Base-by-base conservation (phyloP, 768 basidiomycete genomes). In the Cystobasidium ongulense region DNA sequence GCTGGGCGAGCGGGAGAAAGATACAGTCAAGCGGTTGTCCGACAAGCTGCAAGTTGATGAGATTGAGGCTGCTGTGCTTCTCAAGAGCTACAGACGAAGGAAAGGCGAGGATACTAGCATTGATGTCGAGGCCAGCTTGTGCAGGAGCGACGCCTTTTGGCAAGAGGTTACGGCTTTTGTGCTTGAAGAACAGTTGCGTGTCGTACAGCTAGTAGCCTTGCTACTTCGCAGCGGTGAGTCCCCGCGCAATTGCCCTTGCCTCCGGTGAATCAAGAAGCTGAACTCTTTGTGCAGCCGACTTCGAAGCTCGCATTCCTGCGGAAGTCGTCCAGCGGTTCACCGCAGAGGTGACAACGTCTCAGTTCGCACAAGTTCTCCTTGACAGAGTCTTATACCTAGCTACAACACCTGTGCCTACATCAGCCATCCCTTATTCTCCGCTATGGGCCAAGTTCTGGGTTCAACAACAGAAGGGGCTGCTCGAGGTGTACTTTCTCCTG, bases 401-500 rank as follows among this genome's bases (percentile, higher is more conserved):
- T 41, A 76, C 77, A 39, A 71, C 67, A 57, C 79, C 27, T 76
- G 88, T 72, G 86, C 76, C 88, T 87, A 21, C 84, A 84, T 75
- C 83, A 83, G 71, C 76, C 21, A 21, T 87, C 86, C 11, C 84
- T 87, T n/a, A 82, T 88, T 85, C 78, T 7, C 64, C 35, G 2
- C 73, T 76, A 33, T 77, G 77, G 80, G 77, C 82, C 0, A 79
- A 75, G 25, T 80, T 80, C 35, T 78, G 80, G 65, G 73, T 81
- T 15, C 80, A 78, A 29, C 88, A 93, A 78, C 94, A 95, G 80
- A 82, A 92, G 50, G 87, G 88, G 13, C 79, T 92, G 52, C 82
- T 96, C 62, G 91, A 96, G 76, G 86, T 94, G 38, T 83, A 96
- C 54, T 97, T 96, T 81, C 91, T 90, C 87, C 85, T 87, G 3